Evolutionary conservation across 2,329 filamentous ascomycete species (phyloP), one percentile per base, ranked within the genome.

Genomic region (Colletotrichum endophyticum): DNA sequence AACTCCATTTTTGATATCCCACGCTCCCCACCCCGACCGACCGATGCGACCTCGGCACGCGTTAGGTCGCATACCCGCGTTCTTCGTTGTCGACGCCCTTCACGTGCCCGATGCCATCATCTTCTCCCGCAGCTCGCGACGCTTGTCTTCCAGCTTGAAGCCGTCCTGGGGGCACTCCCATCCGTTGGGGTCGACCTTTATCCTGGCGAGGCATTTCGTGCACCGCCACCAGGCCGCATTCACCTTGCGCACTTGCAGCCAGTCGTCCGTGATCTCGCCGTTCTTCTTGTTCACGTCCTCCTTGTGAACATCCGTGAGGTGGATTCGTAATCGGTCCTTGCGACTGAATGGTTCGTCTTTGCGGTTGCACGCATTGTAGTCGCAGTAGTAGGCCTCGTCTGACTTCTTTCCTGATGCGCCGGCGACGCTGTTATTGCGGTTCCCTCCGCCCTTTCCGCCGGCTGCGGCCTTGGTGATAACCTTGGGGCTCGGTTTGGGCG

Each of bases 241-340:
- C 39, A 88, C 80, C 69, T 85, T 84, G 73, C 88, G 85, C 66
- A 80, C 82, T 11, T 83, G 80, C 44, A 85, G 78, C 86, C 86
- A 88, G 76, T 84, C 84, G 27, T 84, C 82, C 56, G 81, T 80
- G 73, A 82, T 78, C 27, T 82, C 81, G 30, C 87, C 86, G 22
- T 88, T 86, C 64, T 78, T 78, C 83, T 88, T 88, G 77, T 85
- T 83, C 28, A 91, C 85, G 73, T 91, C 89, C 79, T 92, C 91
- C 69, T 85, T 85, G 84, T 92, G 91, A 75, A 84, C 90, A 44
- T 89, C 87, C 30, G 90, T 87, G 39, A 91, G 85, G 80, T 92
- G 91, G 72, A 91, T 89, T 44, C 90, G 87, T 80, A 87, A 90
- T 81, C 92, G 91, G 78, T 92, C 91, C 39, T 88, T 87, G 39